Evolutionary conservation across 2,329 filamentous ascomycete species (phyloP).

Genomic region (Raffaelea albimanens): DNA sequence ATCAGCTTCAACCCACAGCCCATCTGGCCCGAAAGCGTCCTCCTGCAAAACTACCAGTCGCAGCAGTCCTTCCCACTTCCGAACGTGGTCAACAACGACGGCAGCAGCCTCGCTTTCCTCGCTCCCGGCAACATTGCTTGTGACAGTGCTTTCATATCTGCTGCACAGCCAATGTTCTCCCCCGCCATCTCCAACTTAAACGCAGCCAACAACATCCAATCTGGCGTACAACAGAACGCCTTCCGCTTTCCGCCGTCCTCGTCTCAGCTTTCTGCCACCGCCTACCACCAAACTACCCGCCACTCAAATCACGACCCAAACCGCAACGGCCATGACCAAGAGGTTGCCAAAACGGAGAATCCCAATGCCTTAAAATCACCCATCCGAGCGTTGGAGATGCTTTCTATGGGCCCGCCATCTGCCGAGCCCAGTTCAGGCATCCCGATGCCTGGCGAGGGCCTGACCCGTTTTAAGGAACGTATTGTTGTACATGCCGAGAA

Average conservation of each 20-base stretch:
- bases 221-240: conserved; percentile 1
- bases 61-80: conserved; percentile 17
- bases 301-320: neutral
- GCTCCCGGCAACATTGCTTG: conserved; percentile 23
- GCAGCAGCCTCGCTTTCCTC: conserved; percentile 16
- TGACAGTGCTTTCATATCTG: conserved; percentile 21
- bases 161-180: conserved; percentile 17
- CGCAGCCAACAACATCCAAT: neutral
- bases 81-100: conserved; percentile 9
- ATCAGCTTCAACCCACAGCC: conserved; percentile 25
- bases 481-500: conserved; percentile 61
- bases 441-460: conserved; percentile 10
- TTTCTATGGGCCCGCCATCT: conserved; percentile 11
- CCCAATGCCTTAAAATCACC: conserved; percentile 16
- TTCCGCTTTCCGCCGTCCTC: neutral
- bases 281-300: neutral
- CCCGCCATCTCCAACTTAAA: conserved; percentile 1
- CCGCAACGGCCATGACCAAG: neutral
- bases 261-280: neutral
- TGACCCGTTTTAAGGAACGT: conserved; percentile 53
- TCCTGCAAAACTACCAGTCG: conserved; percentile 21
- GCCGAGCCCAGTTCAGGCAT: neutral
- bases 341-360: conserved; percentile 16
- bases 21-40: conserved; percentile 26
- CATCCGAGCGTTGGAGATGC: conserved; percentile 16